These are phyloP conservation scores for Skeletonema marinoi DNA, from an alignment of 108 stramenopile genomes.

Conservation along the genomic window DNA sequence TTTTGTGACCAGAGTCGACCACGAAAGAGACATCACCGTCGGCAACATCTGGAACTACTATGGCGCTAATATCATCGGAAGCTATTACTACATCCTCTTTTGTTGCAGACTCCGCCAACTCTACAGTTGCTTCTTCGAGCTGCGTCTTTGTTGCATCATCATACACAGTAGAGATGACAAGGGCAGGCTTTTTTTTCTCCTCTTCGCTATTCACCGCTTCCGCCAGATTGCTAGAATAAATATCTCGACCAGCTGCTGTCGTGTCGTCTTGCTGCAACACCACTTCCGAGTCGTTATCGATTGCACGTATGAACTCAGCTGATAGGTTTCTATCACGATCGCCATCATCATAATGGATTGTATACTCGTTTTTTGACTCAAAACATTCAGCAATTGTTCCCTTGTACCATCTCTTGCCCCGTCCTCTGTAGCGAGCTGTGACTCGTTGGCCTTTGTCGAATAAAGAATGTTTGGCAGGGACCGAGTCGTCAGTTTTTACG, in stretches of 20 bases:
- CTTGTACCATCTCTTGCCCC: conserved; percentile 15
- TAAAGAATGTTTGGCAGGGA: not conserved
- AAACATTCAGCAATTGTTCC: not conserved
- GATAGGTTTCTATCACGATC: conserved; percentile 2
- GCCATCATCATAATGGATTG: conserved; percentile 20
- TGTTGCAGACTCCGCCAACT: too few relatives aligned
- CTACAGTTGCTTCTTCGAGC: too few relatives aligned
- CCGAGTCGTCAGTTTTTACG: not conserved
- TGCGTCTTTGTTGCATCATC: not conserved
- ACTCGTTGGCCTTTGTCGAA: not conserved
- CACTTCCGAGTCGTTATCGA: not conserved
- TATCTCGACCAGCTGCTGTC: not conserved
- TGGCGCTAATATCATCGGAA: not conserved
- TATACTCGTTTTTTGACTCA: not conserved
- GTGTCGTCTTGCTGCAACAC: not conserved
- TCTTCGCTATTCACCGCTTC: not conserved
- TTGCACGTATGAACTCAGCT: not conserved
- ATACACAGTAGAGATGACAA: not conserved
- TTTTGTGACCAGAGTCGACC: not conserved
- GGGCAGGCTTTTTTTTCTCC: not conserved
- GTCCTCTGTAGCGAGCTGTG: conserved; percentile 9
- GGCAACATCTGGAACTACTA: not conserved
- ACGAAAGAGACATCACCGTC: conserved; percentile 11
- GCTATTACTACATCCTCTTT: not conserved
- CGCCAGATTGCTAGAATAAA: not conserved